These are phyloP conservation scores for Aaosphaeria arxii DNA, from an alignment of 2,329 filamentous ascomycete species.

Conservation along the genomic window DNA sequence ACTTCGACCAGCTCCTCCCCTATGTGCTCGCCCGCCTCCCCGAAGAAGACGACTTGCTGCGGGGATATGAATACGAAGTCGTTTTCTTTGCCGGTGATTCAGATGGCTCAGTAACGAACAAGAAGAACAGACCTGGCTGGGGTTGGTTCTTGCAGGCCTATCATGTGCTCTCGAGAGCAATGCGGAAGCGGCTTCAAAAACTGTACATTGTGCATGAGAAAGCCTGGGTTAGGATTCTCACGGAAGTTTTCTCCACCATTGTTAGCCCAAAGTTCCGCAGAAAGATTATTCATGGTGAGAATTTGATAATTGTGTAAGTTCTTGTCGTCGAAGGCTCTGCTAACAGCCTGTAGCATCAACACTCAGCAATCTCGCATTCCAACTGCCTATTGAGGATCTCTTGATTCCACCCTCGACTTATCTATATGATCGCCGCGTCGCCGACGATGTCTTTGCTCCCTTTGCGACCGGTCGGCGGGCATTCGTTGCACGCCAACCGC, in stretches of 20 bases:
- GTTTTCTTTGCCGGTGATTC: constrained; percentile 57
- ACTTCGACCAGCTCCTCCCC: constrained; percentile 54
- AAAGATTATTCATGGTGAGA: constrained; percentile 54
- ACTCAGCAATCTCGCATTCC: constrained; percentile 47
- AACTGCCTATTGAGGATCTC: constrained; percentile 52
- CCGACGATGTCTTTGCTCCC: constrained; percentile 46
- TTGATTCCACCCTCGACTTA: constrained; percentile 55
- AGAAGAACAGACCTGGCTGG: constrained; percentile 51
- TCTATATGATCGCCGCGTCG: constrained; percentile 51
- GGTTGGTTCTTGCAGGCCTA: constrained; percentile 59
- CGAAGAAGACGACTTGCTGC: constrained; percentile 53
- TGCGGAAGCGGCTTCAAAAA: constrained; percentile 54
- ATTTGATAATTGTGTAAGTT: neutral
- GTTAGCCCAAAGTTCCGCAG: constrained; percentile 56
- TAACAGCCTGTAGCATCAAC: constrained; percentile 42
- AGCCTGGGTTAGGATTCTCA: constrained; percentile 55
- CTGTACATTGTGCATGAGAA: constrained; percentile 58
- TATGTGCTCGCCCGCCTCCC: constrained; percentile 56
- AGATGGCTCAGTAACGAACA: constrained; percentile 43
- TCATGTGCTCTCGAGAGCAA: constrained; percentile 53
- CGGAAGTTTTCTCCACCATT: constrained; percentile 56
- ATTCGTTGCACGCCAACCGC: constrained; percentile 46
- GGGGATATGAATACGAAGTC: constrained; percentile 54
- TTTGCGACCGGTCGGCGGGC: constrained; percentile 46
- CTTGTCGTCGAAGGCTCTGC: neutral